These are phyloP conservation scores for Scedosporium apiospermum DNA, from an alignment of 2,329 filamentous ascomycete species.

Conservation along the genomic window DNA sequence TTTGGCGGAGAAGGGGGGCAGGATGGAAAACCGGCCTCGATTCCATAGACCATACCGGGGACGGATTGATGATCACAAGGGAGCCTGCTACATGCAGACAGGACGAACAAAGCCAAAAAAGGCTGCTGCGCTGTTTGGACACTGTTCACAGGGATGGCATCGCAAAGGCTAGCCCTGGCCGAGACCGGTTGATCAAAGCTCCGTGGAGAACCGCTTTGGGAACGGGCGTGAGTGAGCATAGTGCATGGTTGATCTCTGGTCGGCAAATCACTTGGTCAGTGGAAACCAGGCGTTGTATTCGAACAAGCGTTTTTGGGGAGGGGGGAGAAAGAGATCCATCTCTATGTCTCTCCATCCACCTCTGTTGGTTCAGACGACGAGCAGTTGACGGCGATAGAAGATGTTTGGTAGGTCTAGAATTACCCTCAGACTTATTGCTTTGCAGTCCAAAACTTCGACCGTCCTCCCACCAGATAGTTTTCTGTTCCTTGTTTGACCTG, in stretches of 20 bases:
- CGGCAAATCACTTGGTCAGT: neutral
- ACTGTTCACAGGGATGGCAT: no score
- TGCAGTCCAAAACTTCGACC: neutral
- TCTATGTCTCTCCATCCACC: no score
- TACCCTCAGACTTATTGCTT: no score
- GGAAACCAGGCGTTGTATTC: neutral
- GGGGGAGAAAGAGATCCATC: no score
- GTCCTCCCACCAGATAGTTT: neutral
- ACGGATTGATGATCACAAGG: neutral
- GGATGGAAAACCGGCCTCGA: no score
- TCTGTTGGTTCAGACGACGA: no score
- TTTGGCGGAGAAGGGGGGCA: no score
- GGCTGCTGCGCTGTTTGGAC: no score
- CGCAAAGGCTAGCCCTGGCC: neutral
- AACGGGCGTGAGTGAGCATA: neutral
- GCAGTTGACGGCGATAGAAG: no score
- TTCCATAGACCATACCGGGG: neutral
- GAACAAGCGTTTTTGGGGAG: no score
- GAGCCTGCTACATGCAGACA: neutral
- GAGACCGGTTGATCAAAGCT: constrained; percentile 1
- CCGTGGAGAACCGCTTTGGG: neutral
- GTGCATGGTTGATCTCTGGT: neutral
- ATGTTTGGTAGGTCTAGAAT: no score
- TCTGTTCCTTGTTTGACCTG: neutral
- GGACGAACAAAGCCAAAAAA: neutral